Percentiles rank a stretch among this genome's conserved stretches.
Evolutionary conservation across 2,329 filamentous ascomycete genomes (phyloP).

Genomic region (Tolypocladium amazonense): DNA sequence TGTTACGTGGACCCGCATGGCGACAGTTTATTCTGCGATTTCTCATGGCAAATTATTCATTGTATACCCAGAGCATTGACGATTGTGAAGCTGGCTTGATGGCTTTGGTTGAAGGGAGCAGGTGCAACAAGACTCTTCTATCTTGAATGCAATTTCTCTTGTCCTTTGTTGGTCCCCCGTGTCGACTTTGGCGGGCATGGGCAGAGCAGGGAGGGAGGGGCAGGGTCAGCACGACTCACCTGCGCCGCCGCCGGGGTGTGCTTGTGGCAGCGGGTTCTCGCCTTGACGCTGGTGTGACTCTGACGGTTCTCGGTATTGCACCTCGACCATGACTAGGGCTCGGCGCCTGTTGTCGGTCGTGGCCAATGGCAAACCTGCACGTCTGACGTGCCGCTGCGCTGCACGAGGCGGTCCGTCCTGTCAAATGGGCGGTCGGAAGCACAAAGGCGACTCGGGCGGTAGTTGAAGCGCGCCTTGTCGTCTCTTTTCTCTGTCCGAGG

Average conservation of each 20-base stretch:
- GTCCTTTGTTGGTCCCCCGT: neutral
- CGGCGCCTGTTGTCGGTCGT: neutral
- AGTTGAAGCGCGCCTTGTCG: neutral
- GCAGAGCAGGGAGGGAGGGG: neutral
- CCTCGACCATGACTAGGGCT: neutral
- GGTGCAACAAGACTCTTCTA: no score
- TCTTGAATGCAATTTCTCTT: neutral
- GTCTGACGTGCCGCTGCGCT: neutral
- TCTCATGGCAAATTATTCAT: neutral
- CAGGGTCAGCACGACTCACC: neutral
- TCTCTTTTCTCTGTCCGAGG: neutral
- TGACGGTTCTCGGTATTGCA: neutral
- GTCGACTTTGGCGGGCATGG: neutral
- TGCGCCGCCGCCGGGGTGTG: neutral
- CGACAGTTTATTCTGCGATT: neutral
- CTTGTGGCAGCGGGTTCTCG: neutral
- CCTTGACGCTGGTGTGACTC: neutral
- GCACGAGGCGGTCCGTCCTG: neutral
- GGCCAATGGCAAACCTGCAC: neutral
- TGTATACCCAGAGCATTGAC: neutral
- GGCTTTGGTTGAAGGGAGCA: neutral
- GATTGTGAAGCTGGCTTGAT: neutral
- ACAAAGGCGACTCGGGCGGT: neutral
- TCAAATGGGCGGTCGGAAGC: neutral
- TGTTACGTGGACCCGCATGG: neutral